Base-by-base conservation (phyloP, 2,329 filamentous ascomycete genomes). In the Shiraia sp. region DNA sequence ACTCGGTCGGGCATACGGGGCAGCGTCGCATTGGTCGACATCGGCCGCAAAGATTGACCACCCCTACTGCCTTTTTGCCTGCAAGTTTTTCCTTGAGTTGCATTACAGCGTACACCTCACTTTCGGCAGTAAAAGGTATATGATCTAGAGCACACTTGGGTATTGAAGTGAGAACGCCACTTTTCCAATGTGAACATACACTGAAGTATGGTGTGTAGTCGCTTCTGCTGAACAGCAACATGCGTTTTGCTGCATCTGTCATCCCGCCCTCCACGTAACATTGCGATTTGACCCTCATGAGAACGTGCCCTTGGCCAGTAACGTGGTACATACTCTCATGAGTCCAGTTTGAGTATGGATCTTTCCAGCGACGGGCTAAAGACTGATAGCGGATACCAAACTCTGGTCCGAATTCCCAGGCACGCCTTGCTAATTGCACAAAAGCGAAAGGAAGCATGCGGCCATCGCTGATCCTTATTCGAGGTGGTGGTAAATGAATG, bases 131-230 rank as follows among this genome's bases (percentile, higher is more conserved):
- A 0, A 71, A 63, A 0, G 80, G 80, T 24, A 85, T 76, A 49
- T 85, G 81, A 9, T 66, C 68, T 9, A 85, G 66, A 3, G 80
- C 80, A 57, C 81, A 85, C 65, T 85, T 85, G 52, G 79, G 81
- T 24, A 79, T 67, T 12, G 76, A 72, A 71, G 82, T 83, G 12
- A 85, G 67, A 25, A 81, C 71, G 13, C 81, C 81, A 47, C 84
- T 78, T 13, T 75, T 73, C 81, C 81, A 85, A 59, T 85, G 81
- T 2, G 79, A 73, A 51, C 81, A 85, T 1, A 76, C 78, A 9
- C 78, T 81, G 64, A 85, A 85, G 59, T 79, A 85, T 0, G 81
- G 81, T 38, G 72, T 76, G 63, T 82, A 84, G 53, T 84, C 80
- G 36, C 80, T 77, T 42, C 78, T 74, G 22, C 75, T 79, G 64